Evolutionary conservation across 169 alveolate species (phyloP), one percentile per base, ranked within the genome.

Genomic region (Eimeria necatrix): DNA sequence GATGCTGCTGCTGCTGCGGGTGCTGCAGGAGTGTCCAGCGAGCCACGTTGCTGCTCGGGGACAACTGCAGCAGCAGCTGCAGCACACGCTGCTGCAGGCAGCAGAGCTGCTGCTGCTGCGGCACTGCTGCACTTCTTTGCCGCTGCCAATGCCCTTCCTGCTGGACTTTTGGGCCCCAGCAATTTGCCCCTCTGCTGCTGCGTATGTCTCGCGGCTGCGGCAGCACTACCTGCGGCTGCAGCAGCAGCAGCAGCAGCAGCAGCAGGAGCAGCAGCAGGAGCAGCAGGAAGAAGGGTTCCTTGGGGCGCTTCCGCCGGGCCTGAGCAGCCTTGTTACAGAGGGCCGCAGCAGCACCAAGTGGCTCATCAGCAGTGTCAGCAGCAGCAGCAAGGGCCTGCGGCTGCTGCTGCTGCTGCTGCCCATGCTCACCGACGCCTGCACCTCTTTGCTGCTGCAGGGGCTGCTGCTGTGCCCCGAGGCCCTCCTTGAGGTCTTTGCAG

Each of bases 11-110:
- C 22, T 81, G 4, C 60, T 9, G n/a, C n/a, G n/a, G n/a, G 4
- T 53, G 49, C 41, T 90, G 68, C 80, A 90, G 94, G 94, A 90
- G 94, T 90, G 94, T 52, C 94, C 94, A n/a, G 94, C 94, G 9
- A 56, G 94, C 52, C 94, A 90, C 26, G 88, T 90, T 51, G 70
- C 81, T 8, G 94, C 94, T 59, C 94, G 94, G 26, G 61, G 76
- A 46, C 94, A 89, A 2, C 80, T 90, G 60, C 90, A 74, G 59
- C 89, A 90, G 51, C 94, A 90, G 68, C 90, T 52, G 68, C 90
- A 74, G 76, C 94, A 90, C 68, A 70, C 76, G 83, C 71, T 74
- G 88, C 80, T 18, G 90, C 90, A 90, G 89, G 80, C 84, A 10
- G 76, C 56, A 12, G 94, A 90, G 52, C 14, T 90, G 61, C 46